phyloP scores from a whole-genome alignment of 148 eudicot genomes.

The Heliamphora exappendiculata region DNA sequence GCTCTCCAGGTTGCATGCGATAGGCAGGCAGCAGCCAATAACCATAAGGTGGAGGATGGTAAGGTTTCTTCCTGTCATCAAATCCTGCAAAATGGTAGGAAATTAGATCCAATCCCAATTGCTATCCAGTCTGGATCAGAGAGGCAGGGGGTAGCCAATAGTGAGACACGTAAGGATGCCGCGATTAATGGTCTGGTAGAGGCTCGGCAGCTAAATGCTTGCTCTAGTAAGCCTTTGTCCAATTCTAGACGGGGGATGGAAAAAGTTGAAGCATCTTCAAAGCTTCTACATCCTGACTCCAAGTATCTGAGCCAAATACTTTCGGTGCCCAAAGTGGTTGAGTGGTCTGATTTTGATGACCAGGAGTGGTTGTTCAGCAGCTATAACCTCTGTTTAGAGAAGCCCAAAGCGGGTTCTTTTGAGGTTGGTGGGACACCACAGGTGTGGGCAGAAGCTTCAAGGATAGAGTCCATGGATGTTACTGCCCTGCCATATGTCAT shows the following conservation, averaged over 20 bases:
- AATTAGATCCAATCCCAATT: neutral
- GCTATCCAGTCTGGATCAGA: neutral
- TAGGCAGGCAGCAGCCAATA: neutral
- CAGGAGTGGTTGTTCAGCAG: constrained; percentile 36
- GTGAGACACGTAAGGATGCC: constrained; percentile 14
- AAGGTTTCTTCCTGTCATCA: constrained; percentile 11
- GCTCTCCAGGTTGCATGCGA: constrained; percentile 7
- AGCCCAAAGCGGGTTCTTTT: constrained; percentile 2
- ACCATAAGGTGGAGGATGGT: constrained; percentile 10
- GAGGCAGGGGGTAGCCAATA: constrained; percentile 9
- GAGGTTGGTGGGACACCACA: constrained; percentile 13
- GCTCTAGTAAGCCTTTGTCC: constrained; percentile 11
- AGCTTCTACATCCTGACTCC: constrained; percentile 41
- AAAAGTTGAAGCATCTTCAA: constrained; percentile 19
- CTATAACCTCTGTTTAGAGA: constrained; percentile 9
- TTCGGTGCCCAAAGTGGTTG: constrained; percentile 28
- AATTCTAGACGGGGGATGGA: constrained; percentile 11
- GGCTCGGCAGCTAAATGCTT: constrained; percentile 12
- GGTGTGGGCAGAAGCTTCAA: constrained; percentile 37
- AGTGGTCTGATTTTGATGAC: constrained; percentile 26
- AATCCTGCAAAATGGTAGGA: constrained; percentile 7
- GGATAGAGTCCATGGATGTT: constrained; percentile 32
- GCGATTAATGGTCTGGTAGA: constrained; percentile 12
- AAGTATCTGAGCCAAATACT: constrained; percentile 38
- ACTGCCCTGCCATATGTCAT: constrained; percentile 45